Base-by-base conservation (phyloP, 805 yeast species). In the Candida awuae region DNA sequence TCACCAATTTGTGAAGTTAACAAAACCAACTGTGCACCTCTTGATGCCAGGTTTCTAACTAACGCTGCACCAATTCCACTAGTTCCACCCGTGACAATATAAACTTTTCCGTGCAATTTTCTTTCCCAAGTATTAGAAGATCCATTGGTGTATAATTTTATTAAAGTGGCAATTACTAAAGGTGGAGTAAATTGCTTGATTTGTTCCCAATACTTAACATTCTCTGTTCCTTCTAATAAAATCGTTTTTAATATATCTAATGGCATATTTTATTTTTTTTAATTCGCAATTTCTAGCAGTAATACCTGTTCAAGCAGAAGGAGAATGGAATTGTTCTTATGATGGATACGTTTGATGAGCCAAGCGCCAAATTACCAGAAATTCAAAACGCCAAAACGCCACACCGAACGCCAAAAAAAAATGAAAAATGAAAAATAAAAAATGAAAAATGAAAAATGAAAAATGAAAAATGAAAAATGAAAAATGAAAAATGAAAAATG, bases 51-150 rank as follows among this genome's bases (percentile, higher is more conserved):
- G 23, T 87, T 87, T 27, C 69, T 66, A 0, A 75, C 92, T 4
- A 84, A 71, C 4, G 75, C 71, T 0, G 90, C 81, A 1, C 98
- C 98, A 44, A 86, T 57, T 0, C 97, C 97, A 1, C 94, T 72
- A 0, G 97, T 90, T 2, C 95, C 98, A n/a, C 98, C 98, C 0
- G 92, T 82, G 6, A 84, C 68, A 16, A 84, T 65, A 51, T 69
- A 82, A 4, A 88, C 97, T 52, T 79, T 77, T 1, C 97, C 97
- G 55, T 92, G 95, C 56, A 90, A 61, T 47, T 87, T 88, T 43
- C 97, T 70, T 45, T 85, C 95, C 95, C 96, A 90, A 0, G 87
- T 83, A 61, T 90, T 92, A 16, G 72, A 49, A 1, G 84, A 59
- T 9, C 98, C 98, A 26, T 80, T 73, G 51, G 83, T 78, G 63